Evolutionary conservation across 208 protist genomes (phyloP).

Genomic region (Trypanosoma cruzi): DNA sequence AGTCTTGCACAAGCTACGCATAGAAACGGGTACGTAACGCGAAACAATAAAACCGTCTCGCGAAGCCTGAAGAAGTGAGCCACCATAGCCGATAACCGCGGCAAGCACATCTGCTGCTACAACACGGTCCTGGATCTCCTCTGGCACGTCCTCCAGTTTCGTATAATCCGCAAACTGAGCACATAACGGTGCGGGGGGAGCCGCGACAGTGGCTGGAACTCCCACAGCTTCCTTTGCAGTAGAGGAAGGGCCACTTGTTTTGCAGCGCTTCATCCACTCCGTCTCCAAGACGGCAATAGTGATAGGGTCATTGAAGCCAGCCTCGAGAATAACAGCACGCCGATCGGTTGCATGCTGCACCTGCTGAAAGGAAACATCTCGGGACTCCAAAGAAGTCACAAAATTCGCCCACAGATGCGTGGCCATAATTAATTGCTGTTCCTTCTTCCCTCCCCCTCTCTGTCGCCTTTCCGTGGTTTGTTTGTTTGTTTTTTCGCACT

Average conservation of each 20-base stretch:
- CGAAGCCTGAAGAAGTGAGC: constrained; percentile 45
- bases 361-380: constrained; percentile 73
- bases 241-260: neutral
- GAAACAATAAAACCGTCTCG: constrained; percentile 64
- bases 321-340: constrained; percentile 61
- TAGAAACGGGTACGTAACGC: constrained; percentile 50
- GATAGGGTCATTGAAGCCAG: constrained; percentile 77
- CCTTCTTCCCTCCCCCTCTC: neutral
- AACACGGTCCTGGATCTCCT: constrained; percentile 83
- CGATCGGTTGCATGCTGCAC: constrained; percentile 72
- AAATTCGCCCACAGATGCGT: constrained; percentile 61
- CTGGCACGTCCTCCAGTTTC: constrained; percentile 57
- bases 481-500: neutral
- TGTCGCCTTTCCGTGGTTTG: neutral
- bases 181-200: neutral
- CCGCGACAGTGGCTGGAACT: neutral
- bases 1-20: constrained; percentile 72
- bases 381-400: constrained; percentile 58
- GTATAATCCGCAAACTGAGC: constrained; percentile 31
- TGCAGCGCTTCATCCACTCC: constrained; percentile 63
- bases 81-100: constrained; percentile 62
- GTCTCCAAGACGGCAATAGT: constrained; percentile 84
- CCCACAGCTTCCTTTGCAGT: neutral
- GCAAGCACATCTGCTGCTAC: constrained; percentile 66
- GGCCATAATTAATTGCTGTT: constrained; percentile 6